Evolutionary conservation across 2,329 filamentous ascomycete genomes (phyloP).

Genomic region (Venturia effusa): DNA sequence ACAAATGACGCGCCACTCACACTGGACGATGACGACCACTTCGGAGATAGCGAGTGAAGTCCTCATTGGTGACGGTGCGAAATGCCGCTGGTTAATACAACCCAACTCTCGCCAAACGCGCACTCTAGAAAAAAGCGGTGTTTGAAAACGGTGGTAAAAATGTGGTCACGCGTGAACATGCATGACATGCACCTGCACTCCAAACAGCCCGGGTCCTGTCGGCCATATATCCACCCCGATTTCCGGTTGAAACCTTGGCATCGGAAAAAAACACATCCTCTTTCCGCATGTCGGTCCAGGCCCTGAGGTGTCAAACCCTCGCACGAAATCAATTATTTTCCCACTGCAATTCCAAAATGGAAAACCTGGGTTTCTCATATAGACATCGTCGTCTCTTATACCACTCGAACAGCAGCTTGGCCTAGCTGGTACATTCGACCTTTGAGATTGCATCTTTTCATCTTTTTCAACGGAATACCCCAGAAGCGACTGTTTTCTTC

Average conservation of each 20-base stretch:
- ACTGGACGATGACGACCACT: constrained; percentile 10
- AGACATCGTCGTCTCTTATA: not conserved
- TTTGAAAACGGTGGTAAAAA: not conserved
- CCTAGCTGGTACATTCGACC: not conserved
- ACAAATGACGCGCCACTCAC: constrained; percentile 11
- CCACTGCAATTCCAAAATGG: not conserved
- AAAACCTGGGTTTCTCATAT: not conserved
- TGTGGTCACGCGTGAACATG: not conserved
- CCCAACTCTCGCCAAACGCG: not conserved
- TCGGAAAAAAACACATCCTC: constrained; percentile 24
- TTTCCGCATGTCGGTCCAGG: constrained; percentile 14
- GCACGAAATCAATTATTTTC: not conserved
- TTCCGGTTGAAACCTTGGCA: constrained; percentile 25
- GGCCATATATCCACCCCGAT: constrained; percentile 18
- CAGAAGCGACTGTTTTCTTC: not conserved
- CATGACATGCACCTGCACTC: not conserved
- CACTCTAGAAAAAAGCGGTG: not conserved
- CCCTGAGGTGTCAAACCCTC: not conserved
- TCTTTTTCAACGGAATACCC: not conserved
- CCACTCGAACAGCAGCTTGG: not conserved
- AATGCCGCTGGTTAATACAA: not conserved
- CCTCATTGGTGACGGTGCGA: not conserved
- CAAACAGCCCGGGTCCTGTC: not conserved
- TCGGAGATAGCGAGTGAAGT: constrained; percentile 7
- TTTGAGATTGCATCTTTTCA: not conserved